Conservation (phyloP, 306 rosid species). For the Carpinus viminea region DNA sequence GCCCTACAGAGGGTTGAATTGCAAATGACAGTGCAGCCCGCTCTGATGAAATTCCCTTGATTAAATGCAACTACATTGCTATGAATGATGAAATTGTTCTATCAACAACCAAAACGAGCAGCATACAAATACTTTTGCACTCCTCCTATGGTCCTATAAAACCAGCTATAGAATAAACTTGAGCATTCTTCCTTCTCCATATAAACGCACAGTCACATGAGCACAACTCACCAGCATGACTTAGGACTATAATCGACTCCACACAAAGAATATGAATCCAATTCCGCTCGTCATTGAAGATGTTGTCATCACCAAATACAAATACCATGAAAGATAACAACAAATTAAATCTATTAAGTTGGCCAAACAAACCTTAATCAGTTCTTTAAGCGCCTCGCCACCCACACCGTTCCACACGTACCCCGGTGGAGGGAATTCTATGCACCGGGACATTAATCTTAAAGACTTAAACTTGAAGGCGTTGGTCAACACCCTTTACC, state of each 20-base stretch:
- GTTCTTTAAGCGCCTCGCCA: constrained; percentile 19
- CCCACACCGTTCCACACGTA: constrained; percentile 22
- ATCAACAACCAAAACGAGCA: background rate
- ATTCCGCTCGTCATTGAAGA: background rate
- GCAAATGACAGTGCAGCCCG: background rate
- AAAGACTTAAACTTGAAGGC: background rate
- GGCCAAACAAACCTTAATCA: constrained; percentile 18
- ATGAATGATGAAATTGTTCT: background rate
- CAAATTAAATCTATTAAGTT: no score
- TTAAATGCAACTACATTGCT: background rate
- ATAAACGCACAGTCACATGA: no score
- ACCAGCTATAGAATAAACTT: no score
- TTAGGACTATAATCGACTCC: no score
- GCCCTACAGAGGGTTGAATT: background rate
- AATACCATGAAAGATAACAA: background rate
- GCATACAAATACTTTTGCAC: no score
- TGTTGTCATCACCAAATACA: background rate
- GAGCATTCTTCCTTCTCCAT: no score
- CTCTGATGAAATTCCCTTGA: background rate
- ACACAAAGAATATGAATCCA: background rate
- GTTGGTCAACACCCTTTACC: background rate
- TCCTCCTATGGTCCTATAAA: no score
- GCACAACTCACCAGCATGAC: no score
- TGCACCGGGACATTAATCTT: constrained; percentile 27
- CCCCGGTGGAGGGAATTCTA: constrained; percentile 37